Evolutionary conservation across 2,329 filamentous ascomycete species (phyloP).

Genomic region (Neofusicoccum umdonicola): DNA sequence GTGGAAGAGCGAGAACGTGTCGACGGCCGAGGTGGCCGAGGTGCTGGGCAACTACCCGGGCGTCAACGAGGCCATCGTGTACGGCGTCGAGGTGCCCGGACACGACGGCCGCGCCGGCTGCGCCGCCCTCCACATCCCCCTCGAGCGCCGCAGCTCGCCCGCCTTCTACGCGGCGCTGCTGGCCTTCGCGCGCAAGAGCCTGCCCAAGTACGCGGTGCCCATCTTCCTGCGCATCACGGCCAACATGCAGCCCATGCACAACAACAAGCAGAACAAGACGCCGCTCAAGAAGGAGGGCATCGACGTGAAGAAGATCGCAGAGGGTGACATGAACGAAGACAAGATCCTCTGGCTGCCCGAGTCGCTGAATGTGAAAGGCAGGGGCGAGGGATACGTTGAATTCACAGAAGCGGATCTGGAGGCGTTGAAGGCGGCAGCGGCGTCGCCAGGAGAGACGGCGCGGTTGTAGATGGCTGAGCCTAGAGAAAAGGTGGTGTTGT

Average conservation of each 20-base stretch:
- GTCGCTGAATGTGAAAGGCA: conserved; percentile 21
- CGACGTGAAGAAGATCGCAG: conserved; percentile 52
- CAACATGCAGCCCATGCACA: conserved; percentile 63
- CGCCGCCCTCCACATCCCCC: conserved; percentile 41
- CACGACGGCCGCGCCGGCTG: conserved; percentile 54
- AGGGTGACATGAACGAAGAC: conserved; percentile 42
- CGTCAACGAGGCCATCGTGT: conserved; percentile 49
- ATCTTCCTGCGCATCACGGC: conserved; percentile 66
- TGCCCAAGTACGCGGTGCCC: conserved; percentile 74
- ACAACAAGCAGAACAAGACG: conserved; percentile 79
- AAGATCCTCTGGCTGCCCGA: conserved; percentile 23
- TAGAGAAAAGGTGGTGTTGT: background rate
- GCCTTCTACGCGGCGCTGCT: background rate
- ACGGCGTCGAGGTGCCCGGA: conserved; percentile 50
- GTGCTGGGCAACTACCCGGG: conserved; percentile 45
- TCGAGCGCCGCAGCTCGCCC: background rate
- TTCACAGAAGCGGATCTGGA: conserved; percentile 5
- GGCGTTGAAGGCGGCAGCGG: background rate
- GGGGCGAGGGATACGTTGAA: conserved; percentile 6
- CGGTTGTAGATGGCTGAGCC: background rate
- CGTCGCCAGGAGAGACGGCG: background rate
- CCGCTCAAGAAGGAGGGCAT: conserved; percentile 67
- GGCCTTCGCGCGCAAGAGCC: conserved; percentile 52
- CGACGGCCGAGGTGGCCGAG: conserved; percentile 48
- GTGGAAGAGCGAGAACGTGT: conserved; percentile 52